These are phyloP conservation scores for Zygotorulaspora mrakii DNA, from an alignment of 1,139 yeast genomes.

Conservation along the genomic window DNA sequence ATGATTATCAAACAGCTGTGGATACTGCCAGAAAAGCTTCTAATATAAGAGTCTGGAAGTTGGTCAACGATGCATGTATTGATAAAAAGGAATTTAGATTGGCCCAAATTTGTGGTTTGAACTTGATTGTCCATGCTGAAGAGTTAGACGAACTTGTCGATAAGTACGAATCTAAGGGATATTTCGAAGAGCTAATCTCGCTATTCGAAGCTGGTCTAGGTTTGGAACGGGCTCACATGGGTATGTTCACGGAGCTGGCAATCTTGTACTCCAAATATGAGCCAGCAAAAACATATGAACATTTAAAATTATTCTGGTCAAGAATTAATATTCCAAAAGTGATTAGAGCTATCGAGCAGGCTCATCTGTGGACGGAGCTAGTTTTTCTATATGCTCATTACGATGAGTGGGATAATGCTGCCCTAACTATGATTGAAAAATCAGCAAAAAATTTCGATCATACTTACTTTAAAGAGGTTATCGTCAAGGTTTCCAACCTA, in stretches of 20 bases:
- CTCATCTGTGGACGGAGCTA: constrained; percentile 94
- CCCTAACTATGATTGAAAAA: constrained; percentile 94
- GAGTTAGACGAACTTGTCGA: constrained; percentile 86
- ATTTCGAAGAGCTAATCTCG: constrained; percentile 85
- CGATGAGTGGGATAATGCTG: constrained; percentile 99
- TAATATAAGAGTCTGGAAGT: constrained; percentile 92
- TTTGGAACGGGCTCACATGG: constrained; percentile 98
- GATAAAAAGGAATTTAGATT: constrained; percentile 92
- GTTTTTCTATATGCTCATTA: constrained; percentile 96
- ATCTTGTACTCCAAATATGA: constrained; percentile 84
- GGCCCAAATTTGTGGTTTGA: constrained; percentile 98
- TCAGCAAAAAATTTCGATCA: constrained; percentile 94
- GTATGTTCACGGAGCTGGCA: constrained; percentile 97
- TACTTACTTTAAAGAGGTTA: constrained; percentile 84
- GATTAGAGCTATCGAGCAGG: constrained; percentile 86
- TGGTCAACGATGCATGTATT: constrained; percentile 94
- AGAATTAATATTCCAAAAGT: constrained; percentile 97
- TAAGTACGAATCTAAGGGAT: constrained; percentile 86
- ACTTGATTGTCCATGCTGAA: constrained; percentile 94
- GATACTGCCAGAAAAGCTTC: constrained; percentile 99
- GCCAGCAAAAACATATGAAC: constrained; percentile 93
- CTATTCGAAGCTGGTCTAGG: constrained; percentile 94
- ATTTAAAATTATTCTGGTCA: constrained; percentile 95
- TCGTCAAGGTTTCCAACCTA: constrained; percentile 91
- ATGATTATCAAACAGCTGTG: constrained; percentile 94